Conservation (phyloP, 208 protist species). For the Naegleria fowleri region DNA sequence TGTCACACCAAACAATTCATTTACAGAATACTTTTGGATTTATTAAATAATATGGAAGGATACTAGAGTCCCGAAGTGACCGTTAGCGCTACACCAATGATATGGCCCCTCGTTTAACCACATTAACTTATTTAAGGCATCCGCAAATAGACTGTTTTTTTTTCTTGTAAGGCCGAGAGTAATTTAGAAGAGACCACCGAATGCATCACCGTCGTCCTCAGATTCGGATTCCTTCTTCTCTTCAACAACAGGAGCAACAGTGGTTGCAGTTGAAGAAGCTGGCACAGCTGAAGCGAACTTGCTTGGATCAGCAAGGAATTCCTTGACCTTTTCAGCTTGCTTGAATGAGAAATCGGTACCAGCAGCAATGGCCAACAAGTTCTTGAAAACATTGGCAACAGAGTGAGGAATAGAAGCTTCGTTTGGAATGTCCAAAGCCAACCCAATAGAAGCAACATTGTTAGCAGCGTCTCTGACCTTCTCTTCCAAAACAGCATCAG, state of each 20-base stretch:
- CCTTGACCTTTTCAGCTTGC: slow-evolving; percentile 72
- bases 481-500: slow-evolving; percentile 74
- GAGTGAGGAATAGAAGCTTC: slow-evolving; percentile 86
- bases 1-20: too few species aligned
- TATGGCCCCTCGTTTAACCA: not conserved
- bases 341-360: slow-evolving; percentile 78
- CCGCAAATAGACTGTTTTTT: not conserved
- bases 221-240: slow-evolving; percentile 46
- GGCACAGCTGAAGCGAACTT: slow-evolving; percentile 64
- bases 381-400: slow-evolving; percentile 93
- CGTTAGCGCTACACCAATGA: not conserved
- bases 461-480: slow-evolving; percentile 75
- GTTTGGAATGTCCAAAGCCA: slow-evolving; percentile 89
- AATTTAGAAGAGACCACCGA: slow-evolving; percentile 16
- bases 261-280: slow-evolving; percentile 48
- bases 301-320: slow-evolving; percentile 70
- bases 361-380: slow-evolving; percentile 85
- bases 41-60: too few species aligned
- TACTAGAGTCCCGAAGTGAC: not conserved
- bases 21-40: too few species aligned
- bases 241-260: slow-evolving; percentile 36
- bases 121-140: not conserved
- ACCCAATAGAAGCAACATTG: slow-evolving; percentile 85
- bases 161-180: not conserved
- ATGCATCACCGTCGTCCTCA: slow-evolving; percentile 19